Base-by-base conservation (phyloP, 257 asterid species). In the Fraxinus excelsior region DNA sequence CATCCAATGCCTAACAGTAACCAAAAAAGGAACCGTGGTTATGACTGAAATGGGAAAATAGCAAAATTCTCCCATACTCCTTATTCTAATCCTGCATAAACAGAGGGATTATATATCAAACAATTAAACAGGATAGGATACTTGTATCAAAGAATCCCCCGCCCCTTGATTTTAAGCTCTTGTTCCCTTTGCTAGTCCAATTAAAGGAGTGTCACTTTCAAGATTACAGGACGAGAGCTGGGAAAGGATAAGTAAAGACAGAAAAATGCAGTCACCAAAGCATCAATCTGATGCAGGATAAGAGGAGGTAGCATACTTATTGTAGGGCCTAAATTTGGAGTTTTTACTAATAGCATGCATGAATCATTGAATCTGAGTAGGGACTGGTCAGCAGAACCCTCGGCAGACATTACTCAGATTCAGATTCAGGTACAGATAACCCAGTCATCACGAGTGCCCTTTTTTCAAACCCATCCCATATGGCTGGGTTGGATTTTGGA, bases 361-460 rank as follows among this genome's bases (percentile, higher is more conserved):
- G 74, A 68, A 28, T 28, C 31, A 28, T 28, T 28, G 31, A 67
- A 78, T 79, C 21, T 49, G 42, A 40, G 75, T 68, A 44, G 31
- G 80, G 75, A 66, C 60, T 71, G 71, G 71, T 74, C 58, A 74
- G 35, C 19, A n/a, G 2, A 28, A 28, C 2, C 31, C 12, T 28
- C 71, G 74, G 19, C 82, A 72, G 78, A 18, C 18, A 18, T 11
- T 49, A 19, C 19, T 71, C 80, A 67, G 82, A 35, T 6, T 25
- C 28, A 32, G 73, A 28, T 28, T 28, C 31, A 28, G 31, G 31
- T 28, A 28, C 31, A 28, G 31, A 28, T 28, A 28, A 28, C 31
- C 72, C 80, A 83, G 83, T 79, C 16, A 67, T 87, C 90, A 87
- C 89, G 90, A 84, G 92, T 72, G 74, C 73, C 67, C 51, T 5